phyloP scores from a whole-genome alignment of 768 basidiomycete species.

The Amanita subjunquillea region DNA sequence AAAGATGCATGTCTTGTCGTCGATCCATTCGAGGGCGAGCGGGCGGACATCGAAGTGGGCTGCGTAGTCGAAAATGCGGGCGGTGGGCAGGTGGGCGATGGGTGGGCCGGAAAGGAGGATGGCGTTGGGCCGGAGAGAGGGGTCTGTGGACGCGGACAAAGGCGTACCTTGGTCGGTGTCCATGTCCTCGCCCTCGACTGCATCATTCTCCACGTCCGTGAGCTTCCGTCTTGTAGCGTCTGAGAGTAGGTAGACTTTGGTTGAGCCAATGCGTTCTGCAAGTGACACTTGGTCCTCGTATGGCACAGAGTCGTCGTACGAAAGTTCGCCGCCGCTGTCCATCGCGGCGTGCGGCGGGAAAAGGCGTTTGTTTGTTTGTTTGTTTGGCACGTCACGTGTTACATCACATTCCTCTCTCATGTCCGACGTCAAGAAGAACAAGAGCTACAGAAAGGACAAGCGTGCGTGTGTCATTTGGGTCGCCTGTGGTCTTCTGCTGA shows the following conservation, averaged over 20 bases:
- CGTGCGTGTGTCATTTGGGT: constrained; percentile 39
- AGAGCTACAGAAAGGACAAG: constrained; percentile 88
- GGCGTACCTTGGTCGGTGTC: constrained; percentile 24
- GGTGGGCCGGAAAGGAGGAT: constrained; percentile 64
- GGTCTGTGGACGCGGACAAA: constrained; percentile 21
- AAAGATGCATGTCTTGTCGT: constrained; percentile 74
- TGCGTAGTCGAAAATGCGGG: constrained; percentile 72
- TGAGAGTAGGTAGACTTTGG: constrained; percentile 70
- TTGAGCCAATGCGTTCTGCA: constrained; percentile 58
- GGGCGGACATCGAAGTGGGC: constrained; percentile 70
- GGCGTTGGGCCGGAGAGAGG: constrained; percentile 48
- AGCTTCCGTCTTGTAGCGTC: constrained; percentile 31
- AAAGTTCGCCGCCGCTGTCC: constrained; percentile 37
- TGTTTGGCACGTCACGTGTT: constrained; percentile 2
- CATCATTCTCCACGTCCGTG: constrained; percentile 18
- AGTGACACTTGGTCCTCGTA: constrained; percentile 49
- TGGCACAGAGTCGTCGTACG: constrained; percentile 44
- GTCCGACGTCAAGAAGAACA: constrained; percentile 61
- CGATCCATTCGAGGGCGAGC: constrained; percentile 77
- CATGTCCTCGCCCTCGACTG: constrained; percentile 21
- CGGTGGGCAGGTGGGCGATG: constrained; percentile 65
- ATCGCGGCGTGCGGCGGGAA: constrained; percentile 18
- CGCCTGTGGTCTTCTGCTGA: constrained; percentile 10
- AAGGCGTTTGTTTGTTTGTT: neutral
- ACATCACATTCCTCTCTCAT: constrained; percentile 2